A percentile compares a stretch with the other conserved stretches of the same genome.
Evolutionary conservation across 139 green algal species (phyloP).

Genomic region (Coccomyxa sp.): DNA sequence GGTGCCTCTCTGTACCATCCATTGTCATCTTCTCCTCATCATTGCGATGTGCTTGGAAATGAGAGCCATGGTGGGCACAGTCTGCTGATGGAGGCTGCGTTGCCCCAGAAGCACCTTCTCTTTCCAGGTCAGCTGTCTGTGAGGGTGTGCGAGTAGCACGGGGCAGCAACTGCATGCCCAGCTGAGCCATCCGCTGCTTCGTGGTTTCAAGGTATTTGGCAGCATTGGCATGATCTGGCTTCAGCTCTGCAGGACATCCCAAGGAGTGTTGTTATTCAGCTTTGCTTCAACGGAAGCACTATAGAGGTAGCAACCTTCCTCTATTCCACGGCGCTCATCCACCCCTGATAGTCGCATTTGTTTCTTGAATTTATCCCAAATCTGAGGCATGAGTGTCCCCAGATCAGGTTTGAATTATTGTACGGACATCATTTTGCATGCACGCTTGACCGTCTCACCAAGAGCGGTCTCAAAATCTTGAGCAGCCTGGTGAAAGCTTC

Average conservation of each 20-base stretch:
- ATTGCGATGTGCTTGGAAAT: too few species aligned
- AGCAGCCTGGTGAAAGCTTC: slow-evolving; percentile 9
- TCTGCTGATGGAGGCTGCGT: too few species aligned
- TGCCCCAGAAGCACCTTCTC: too few species aligned
- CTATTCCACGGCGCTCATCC: too few species aligned
- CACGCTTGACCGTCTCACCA: background rate
- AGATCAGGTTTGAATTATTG: background rate
- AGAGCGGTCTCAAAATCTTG: slow-evolving; percentile 22
- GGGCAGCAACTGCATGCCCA: background rate
- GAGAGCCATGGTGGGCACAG: too few species aligned
- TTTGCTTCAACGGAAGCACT: background rate
- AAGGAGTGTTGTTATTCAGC: background rate
- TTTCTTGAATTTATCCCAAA: background rate
- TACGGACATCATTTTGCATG: background rate
- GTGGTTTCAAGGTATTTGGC: slow-evolving; percentile 18
- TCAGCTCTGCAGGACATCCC: slow-evolving; percentile 11
- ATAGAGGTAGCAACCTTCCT: too few species aligned
- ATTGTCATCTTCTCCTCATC: too few species aligned
- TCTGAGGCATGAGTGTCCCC: too few species aligned
- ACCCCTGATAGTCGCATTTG: background rate
- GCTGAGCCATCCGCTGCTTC: background rate
- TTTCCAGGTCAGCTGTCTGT: too few species aligned
- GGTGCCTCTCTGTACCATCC: too few species aligned
- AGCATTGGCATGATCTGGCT: slow-evolving; percentile 22
- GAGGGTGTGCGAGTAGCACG: background rate